Conservation (phyloP, 2,329 filamentous ascomycete species). For the Fusarium burgessii region DNA sequence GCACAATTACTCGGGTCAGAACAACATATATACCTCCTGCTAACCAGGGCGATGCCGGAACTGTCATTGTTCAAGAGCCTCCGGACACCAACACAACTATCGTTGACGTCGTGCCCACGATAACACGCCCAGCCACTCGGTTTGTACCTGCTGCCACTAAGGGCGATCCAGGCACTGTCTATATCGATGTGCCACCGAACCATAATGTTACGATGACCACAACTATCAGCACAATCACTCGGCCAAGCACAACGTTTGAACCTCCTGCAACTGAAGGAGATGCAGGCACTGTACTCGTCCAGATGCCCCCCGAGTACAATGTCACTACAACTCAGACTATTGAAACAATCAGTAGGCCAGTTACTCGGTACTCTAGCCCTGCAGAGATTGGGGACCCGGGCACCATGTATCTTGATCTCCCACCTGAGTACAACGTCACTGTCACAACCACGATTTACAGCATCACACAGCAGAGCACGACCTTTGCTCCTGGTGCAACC, state of each 20-base stretch:
- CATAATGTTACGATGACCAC: conserved; percentile 26
- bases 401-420: conserved; percentile 11
- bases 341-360: conserved; percentile 11
- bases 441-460: conserved; percentile 11
- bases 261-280: conserved; percentile 20
- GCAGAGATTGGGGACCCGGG: conserved; percentile 15
- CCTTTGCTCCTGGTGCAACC: conserved; percentile 3
- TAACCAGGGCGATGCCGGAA: conserved; percentile 23
- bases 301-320: conserved; percentile 25
- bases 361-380: conserved; percentile 13
- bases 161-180: conserved; percentile 27
- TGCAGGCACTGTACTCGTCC: conserved; percentile 16
- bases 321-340: conserved; percentile 21
- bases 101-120: conserved; percentile 12
- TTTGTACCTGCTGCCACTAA: conserved; percentile 2
- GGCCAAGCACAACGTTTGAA: conserved; percentile 23
- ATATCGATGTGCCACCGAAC: conserved; percentile 23
- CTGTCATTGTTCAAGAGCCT: conserved; percentile 23
- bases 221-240: conserved; percentile 24
- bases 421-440: conserved; percentile 20
- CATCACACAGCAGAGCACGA: conserved; percentile 6
- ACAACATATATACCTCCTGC: conserved; percentile 21
- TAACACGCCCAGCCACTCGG: conserved; percentile 16
- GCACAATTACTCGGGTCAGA: not conserved
- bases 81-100: conserved; percentile 24